Percentiles rank a stretch among this genome's conserved stretches.
Evolutionary conservation across 345 rosid species (phyloP).

Genomic region (Acer yangbiense): DNA sequence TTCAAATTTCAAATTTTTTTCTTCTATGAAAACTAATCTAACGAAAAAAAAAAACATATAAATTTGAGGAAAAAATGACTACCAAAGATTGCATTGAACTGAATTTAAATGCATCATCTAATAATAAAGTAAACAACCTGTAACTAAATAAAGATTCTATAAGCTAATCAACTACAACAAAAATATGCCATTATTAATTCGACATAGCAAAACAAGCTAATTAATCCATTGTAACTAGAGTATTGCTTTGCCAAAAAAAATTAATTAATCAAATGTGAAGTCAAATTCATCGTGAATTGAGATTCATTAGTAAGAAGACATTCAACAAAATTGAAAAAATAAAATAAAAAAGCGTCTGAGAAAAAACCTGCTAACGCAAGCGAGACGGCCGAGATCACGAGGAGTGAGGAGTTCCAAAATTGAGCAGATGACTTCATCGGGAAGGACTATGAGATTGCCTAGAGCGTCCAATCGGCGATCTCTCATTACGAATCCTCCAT

Average conservation of each 20-base stretch:
- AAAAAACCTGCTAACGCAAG: constrained; percentile 90
- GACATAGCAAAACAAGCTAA: neutral
- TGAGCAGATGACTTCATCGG: constrained; percentile 72
- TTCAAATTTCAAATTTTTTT: neutral
- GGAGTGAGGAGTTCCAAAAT: constrained; percentile 66
- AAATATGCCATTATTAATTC: too few relatives aligned
- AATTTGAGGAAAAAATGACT: neutral
- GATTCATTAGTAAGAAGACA: neutral
- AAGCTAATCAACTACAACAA: too few relatives aligned
- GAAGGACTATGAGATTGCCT: constrained; percentile 61
- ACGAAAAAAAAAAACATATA: too few relatives aligned
- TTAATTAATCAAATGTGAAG: constrained; percentile 3
- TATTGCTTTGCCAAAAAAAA: neutral
- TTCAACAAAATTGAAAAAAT: neutral
- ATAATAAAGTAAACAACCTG: neutral
- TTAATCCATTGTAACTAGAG: neutral
- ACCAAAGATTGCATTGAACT: neutral
- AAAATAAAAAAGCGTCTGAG: neutral
- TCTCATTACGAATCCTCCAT: constrained; percentile 25
- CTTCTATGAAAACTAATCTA: neutral
- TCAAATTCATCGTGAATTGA: neutral
- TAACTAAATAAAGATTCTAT: too few relatives aligned
- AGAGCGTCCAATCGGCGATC: constrained; percentile 79
- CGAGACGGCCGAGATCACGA: constrained; percentile 70
- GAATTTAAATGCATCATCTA: neutral